Conservation (phyloP, 495 filamentous ascomycete genomes). For the Parachaetomium inaequale region DNA sequence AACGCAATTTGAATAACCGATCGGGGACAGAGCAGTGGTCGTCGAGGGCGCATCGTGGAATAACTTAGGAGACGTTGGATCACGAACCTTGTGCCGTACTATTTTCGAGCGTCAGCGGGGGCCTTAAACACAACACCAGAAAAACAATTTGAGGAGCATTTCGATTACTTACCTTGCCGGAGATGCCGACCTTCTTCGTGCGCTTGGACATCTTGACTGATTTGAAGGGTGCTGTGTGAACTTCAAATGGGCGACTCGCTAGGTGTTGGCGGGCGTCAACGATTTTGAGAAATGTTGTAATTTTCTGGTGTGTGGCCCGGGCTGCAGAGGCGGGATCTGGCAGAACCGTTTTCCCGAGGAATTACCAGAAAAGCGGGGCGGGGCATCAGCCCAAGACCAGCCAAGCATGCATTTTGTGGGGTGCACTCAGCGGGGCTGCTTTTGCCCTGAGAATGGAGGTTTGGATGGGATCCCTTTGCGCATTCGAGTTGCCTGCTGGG, state of each 20-base stretch:
- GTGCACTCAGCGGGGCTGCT: not conserved
- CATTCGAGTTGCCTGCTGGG: not conserved
- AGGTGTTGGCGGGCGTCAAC: slow-evolving; percentile 26
- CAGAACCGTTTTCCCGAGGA: slow-evolving; percentile 31
- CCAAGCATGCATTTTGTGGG: slow-evolving; percentile 1
- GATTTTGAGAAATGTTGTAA: slow-evolving; percentile 34
- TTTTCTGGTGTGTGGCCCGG: slow-evolving; percentile 30
- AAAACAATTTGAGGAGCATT: not conserved
- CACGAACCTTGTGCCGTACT: slow-evolving; percentile 59
- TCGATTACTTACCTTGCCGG: slow-evolving; percentile 48
- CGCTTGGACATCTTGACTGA: slow-evolving; percentile 86
- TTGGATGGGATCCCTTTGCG: not conserved
- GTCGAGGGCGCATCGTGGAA: slow-evolving; percentile 14
- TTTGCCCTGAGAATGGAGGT: no score
- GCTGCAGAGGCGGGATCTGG: slow-evolving; percentile 26
- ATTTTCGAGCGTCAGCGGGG: slow-evolving; percentile 23
- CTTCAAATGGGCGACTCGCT: slow-evolving; percentile 24
- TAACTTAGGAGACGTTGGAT: slow-evolving; percentile 17
- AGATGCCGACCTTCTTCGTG: slow-evolving; percentile 95
- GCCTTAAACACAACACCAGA: not conserved
- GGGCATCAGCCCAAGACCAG: slow-evolving; percentile 7
- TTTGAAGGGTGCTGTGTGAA: slow-evolving; percentile 25
- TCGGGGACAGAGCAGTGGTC: slow-evolving; percentile 5
- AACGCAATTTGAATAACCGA: not conserved
- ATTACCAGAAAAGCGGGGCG: slow-evolving; percentile 16